Evolutionary conservation across 768 basidiomycete species (phyloP), one percentile per base, ranked within the genome.

Genomic region (Lactifluus echinatus): DNA sequence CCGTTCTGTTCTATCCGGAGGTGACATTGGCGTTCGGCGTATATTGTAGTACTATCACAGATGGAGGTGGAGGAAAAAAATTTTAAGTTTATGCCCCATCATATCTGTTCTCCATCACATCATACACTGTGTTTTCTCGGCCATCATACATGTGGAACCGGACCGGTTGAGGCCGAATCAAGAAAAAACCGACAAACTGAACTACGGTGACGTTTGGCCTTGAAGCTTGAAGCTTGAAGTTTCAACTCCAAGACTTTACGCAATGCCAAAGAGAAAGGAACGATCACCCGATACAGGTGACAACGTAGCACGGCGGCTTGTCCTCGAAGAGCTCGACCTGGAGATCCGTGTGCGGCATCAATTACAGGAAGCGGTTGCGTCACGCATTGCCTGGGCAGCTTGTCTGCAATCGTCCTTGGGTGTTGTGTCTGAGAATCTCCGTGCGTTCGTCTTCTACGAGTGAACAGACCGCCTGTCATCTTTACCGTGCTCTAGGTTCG

Each of bases 361-460:
- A 21, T 66, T 79, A 44, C 67, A 67, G 11, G 69, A 68, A n/a
- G 74, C 75, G 10, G 66, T 76, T 2, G 68, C 75, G 54, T 74
- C 76, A 21, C 72, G 78, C 26, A 69, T 79, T 15, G 71, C 73
- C 37, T 79, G 77, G 77, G 76, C 75, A 4, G 74, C 33, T 63
- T 72, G n/a, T 63, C 77, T 57, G 67, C 74, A 60, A 66, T 73
- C 14, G 66, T 73, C 14, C 60, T 76, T 15, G 48, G 68, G 29
- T 66, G 56, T 6, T 59, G 47, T 45, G 14, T 4, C 26, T 8
- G 55, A 45, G n/a, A 48, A 15, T 10, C 43, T 31, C 4, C 46
- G 56, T 59, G 21, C 36, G 51, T 46, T 31, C 31, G 10, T 50
- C n/a, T 33, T 44, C 11, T 21, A 4, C 8, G 7, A 21, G 24